Evolutionary conservation across 768 basidiomycete genomes (phyloP).

Genomic region (Strobilomyces echinocephalus): DNA sequence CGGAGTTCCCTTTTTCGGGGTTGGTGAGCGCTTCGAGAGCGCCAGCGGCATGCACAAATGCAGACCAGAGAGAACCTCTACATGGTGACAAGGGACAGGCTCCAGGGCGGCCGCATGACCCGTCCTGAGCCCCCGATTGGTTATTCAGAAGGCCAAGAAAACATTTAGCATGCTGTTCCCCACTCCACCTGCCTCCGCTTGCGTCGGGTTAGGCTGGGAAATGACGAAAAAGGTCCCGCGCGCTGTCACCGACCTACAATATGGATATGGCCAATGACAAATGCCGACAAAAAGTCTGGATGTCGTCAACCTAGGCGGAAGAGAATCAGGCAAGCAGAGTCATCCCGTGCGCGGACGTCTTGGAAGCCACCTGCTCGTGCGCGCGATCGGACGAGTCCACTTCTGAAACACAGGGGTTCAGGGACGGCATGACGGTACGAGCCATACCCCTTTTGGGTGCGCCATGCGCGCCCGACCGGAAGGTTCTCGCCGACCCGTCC

Average conservation of each 20-base stretch:
- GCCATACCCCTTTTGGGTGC: not conserved
- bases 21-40: not conserved
- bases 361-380: not conserved
- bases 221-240: slow-evolving; percentile 3
- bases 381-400: not conserved
- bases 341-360: not conserved
- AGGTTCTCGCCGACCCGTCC: not conserved
- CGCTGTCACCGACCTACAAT: slow-evolving; percentile 1
- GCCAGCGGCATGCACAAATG: not conserved
- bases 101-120: no score
- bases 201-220: not conserved
- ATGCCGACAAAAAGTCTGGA: not conserved
- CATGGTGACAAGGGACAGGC: not conserved
- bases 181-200: not conserved
- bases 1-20: slow-evolving; percentile 7
- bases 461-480: not conserved
- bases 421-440: not conserved
- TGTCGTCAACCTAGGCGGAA: not conserved
- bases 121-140: slow-evolving; percentile 1
- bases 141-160: slow-evolving; percentile 9
- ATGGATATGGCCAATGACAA: not conserved
- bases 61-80: not conserved
- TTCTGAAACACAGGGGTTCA: slow-evolving; percentile 12
- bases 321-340: slow-evolving; percentile 4
- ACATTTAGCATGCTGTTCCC: not conserved